Conservation (phyloP, 805 yeast genomes). For the Maudiozyma bulderi region DNA sequence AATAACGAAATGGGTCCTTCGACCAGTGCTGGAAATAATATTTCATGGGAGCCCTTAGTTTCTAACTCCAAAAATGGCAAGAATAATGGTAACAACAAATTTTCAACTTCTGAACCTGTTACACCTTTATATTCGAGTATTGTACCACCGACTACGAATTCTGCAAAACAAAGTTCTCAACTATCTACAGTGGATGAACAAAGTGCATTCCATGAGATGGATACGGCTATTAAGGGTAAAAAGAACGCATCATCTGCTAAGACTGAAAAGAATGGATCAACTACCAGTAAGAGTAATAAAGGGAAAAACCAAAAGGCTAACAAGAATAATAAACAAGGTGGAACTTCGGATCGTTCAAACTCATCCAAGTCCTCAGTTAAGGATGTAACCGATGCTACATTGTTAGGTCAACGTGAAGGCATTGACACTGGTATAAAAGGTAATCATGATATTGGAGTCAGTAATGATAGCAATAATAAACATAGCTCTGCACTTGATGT, state of each 20-base stretch:
- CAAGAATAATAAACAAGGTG: not conserved
- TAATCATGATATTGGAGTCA: not conserved
- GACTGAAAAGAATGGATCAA: not conserved
- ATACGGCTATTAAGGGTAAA: not conserved
- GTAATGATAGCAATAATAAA: not conserved
- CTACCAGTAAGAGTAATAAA: not conserved
- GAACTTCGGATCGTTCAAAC: not conserved
- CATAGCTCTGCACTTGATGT: not conserved
- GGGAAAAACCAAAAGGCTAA: not conserved
- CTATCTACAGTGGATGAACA: constrained; percentile 4
- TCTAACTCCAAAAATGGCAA: not conserved
- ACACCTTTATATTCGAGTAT: constrained; percentile 5
- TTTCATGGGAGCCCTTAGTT: not conserved
- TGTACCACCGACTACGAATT: not conserved
- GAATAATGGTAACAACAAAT: not conserved
- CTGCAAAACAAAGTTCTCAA: not conserved
- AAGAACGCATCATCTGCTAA: not conserved
- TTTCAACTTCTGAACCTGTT: constrained; percentile 8
- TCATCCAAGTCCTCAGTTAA: not conserved
- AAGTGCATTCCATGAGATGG: not conserved
- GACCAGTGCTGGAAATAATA: not conserved
- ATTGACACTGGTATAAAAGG: not conserved
- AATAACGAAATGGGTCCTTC: not conserved
- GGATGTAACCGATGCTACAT: not conserved
- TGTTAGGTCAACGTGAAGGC: not conserved